phyloP scores from a whole-genome alignment of 2,329 filamentous ascomycete genomes.

The Coniochaeta sp. region DNA sequence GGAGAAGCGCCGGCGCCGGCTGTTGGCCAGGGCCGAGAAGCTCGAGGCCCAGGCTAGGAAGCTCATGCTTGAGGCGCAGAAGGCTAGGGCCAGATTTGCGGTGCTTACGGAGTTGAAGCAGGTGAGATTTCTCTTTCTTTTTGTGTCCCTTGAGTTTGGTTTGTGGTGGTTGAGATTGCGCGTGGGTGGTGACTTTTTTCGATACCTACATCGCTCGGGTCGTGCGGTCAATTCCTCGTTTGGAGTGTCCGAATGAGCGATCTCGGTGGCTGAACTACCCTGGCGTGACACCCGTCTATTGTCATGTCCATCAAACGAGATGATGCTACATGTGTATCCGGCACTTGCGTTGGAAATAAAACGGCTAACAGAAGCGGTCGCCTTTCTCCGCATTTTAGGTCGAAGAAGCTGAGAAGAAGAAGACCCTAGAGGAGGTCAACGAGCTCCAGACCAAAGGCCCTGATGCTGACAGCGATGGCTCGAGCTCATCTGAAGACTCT shows the following conservation, averaged over 20 bases:
- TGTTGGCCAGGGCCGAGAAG: constrained; percentile 30
- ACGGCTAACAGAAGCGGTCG: constrained; percentile 10
- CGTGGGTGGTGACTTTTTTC: too few species aligned
- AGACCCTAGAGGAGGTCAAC: constrained; percentile 1
- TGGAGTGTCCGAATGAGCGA: too few species aligned
- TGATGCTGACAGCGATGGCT: neutral
- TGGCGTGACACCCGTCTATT: neutral
- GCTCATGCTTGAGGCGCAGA: constrained; percentile 19
- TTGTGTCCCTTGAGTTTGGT: neutral
- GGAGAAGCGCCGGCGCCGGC: constrained; percentile 28
- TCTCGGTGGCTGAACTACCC: too few species aligned
- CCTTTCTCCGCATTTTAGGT: constrained; percentile 3
- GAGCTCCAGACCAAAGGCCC: neutral
- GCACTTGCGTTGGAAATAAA: neutral
- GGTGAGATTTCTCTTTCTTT: neutral
- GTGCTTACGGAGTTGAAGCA: neutral
- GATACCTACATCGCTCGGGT: constrained; percentile 1
- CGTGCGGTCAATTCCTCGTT: neutral
- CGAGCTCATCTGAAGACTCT: neutral
- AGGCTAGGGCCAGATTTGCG: constrained; percentile 14
- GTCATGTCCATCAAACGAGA: neutral
- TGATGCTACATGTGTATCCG: neutral
- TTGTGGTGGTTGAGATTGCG: neutral
- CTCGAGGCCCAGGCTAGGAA: constrained; percentile 31
- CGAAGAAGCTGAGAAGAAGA: constrained; percentile 4